Conservation (phyloP, 441 rosid genomes). For the Populus hybrid region DNA sequence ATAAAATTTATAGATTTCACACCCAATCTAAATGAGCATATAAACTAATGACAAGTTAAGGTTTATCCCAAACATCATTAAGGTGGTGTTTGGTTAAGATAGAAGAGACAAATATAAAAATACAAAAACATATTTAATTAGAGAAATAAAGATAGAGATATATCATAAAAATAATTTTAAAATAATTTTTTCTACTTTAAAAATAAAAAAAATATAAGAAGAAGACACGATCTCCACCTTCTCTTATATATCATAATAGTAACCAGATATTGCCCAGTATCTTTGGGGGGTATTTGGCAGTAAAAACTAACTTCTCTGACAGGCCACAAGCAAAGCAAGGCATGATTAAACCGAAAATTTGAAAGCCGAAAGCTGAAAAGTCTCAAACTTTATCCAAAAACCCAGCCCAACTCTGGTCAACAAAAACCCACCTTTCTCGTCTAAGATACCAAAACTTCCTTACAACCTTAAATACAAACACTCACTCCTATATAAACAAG, state of each 20-base stretch:
- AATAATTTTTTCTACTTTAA: too few relatives aligned
- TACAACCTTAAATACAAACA: background rate
- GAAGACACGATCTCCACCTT: too few relatives aligned
- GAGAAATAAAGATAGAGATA: background rate
- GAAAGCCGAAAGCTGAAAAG: too few relatives aligned
- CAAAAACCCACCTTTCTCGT: background rate
- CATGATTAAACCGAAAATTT: too few relatives aligned
- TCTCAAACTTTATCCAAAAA: background rate
- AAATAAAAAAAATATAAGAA: too few relatives aligned
- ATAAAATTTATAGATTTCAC: too few relatives aligned
- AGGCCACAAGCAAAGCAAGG: too few relatives aligned
- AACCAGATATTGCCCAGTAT: too few relatives aligned
- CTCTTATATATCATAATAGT: too few relatives aligned
- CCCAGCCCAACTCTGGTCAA: background rate
- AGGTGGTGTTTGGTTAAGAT: background rate
- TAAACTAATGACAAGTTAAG: background rate
- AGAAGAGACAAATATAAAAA: background rate
- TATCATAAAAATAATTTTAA: too few relatives aligned
- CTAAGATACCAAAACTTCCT: background rate
- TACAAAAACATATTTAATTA: background rate
- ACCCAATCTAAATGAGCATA: background rate
- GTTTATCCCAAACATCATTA: background rate
- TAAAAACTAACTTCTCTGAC: too few relatives aligned
- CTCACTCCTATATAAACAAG: background rate
- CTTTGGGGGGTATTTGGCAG: too few relatives aligned